These are phyloP conservation scores for Dothideomycetes sp. DNA, from an alignment of 2,329 filamentous ascomycete species.

Conservation along the genomic window DNA sequence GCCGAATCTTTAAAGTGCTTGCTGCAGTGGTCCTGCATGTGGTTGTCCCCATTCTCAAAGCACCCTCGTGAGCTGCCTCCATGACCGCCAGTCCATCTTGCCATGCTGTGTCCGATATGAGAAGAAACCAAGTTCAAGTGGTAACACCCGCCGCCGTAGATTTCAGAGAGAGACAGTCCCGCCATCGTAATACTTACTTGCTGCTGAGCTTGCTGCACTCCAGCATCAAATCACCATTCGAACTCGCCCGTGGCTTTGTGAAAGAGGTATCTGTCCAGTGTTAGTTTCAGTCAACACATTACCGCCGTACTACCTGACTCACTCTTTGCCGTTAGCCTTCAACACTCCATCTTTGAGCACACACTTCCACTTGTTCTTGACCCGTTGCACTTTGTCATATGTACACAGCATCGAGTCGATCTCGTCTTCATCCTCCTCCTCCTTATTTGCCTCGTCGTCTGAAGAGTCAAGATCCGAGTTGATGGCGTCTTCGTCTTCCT, in stretches of 20 bases:
- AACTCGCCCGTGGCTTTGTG: constrained; percentile 96
- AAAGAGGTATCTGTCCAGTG: constrained; percentile 63
- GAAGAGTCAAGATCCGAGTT: constrained; percentile 98
- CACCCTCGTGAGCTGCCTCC: no score
- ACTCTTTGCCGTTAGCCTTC: constrained; percentile 86
- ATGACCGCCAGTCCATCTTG: no score
- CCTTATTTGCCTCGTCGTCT: constrained; percentile 48
- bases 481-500: constrained; percentile 79
- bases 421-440: constrained; percentile 79
- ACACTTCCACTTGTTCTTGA: constrained; percentile 98
- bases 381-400: constrained; percentile 96
- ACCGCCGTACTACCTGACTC: constrained; percentile 22
- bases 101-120: no score
- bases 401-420: constrained; percentile 92
- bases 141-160: no score
- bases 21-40: no score
- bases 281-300: constrained; percentile 16
- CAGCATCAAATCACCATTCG: constrained; percentile 93
- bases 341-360: constrained; percentile 93
- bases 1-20: no score
- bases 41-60: no score
- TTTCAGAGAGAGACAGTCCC: no score
- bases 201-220: no score
- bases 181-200: no score
- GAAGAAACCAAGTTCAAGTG: no score